phyloP scores from a whole-genome alignment of 495 filamentous ascomycete genomes.

The Aspergillus heteromorphus region DNA sequence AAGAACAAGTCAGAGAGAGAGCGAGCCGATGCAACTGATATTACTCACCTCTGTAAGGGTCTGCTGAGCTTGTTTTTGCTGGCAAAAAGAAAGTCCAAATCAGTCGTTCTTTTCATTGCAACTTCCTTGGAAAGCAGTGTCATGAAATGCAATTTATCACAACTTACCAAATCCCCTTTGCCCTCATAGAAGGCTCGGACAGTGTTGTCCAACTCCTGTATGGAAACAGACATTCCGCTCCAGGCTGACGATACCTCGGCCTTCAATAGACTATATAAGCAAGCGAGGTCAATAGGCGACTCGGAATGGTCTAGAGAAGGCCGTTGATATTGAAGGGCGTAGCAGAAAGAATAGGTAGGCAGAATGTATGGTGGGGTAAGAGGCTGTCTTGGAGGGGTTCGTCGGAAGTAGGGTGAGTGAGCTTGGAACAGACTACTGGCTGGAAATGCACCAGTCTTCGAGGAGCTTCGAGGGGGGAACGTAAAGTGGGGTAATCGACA shows the following conservation, averaged over 20 bases:
- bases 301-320: neutral
- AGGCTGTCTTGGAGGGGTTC: constrained; percentile 24
- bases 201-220: constrained; percentile 90
- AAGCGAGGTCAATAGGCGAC: neutral
- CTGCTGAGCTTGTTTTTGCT: constrained; percentile 97
- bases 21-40: neutral
- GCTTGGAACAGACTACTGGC: constrained; percentile 8
- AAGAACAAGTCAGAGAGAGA: constrained; percentile 9
- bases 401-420: constrained; percentile 13
- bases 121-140: neutral
- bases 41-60: constrained; percentile 81
- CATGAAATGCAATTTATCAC: constrained; percentile 6
- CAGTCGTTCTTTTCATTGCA: neutral
- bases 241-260: constrained; percentile 27
- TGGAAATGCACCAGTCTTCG: constrained; percentile 7
- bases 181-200: constrained; percentile 97
- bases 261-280: constrained; percentile 1
- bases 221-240: constrained; percentile 60
- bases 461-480: neutral
- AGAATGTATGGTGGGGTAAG: constrained; percentile 31
- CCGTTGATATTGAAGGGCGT: constrained; percentile 3
- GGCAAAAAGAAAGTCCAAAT: neutral
- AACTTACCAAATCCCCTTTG: constrained; percentile 78
- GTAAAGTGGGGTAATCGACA: constrained; percentile 8
- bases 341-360: constrained; percentile 8